Base-by-base conservation (phyloP, 148 eudicot species). In the Talinum fruticosum region DNA sequence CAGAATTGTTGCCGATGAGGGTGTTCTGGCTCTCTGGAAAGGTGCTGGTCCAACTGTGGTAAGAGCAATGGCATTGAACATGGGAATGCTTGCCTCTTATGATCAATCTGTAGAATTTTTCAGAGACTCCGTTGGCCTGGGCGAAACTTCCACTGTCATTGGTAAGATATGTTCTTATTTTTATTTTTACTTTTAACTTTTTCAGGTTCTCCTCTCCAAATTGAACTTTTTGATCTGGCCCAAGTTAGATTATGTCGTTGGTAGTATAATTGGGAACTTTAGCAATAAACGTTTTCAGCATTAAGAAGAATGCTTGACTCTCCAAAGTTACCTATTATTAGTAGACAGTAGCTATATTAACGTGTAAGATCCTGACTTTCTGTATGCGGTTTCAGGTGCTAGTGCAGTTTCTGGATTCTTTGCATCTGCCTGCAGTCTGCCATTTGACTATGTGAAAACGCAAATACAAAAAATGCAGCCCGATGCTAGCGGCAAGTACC, bases 71-170 rank as follows among this genome's bases (percentile, higher is more conserved):
- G 88, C 85, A 36, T 69, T 79, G 83, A 85, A 85, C 84, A 84
- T 87, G 88, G 91, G 91, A 81, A 87, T 89, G 92, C 89, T 89
- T 80, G 89, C 86, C 41, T 81, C 92, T 36, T 89, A 89, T 79
- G 87, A 87, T 71, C 89, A 80, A 62, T 81, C 84, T 59, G 83
- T 79, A 19, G 83, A 85, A 75, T 85, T 87, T 61, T 80, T 83
- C 78, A 89, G 79, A 75, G 91, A 89, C 74, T 75, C 86, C 59
- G 57, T 71, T 44, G 87, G 87, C 72, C 59, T 87, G 57, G 77
- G 82, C 44, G 88, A 87, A 71, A 73, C 69, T 54, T 21, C 86
- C 16, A 86, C 86, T 51, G 49, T 83, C 33, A 84, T 86, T 28
- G 88, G 88, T 86, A 86, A 80, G 88, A 77, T 30, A 4, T n/a